Percentiles rank a stretch among this genome's conserved stretches.
Evolutionary conservation across 2,329 filamentous ascomycete genomes (phyloP).

Genomic region (Fusarium dlaminii): DNA sequence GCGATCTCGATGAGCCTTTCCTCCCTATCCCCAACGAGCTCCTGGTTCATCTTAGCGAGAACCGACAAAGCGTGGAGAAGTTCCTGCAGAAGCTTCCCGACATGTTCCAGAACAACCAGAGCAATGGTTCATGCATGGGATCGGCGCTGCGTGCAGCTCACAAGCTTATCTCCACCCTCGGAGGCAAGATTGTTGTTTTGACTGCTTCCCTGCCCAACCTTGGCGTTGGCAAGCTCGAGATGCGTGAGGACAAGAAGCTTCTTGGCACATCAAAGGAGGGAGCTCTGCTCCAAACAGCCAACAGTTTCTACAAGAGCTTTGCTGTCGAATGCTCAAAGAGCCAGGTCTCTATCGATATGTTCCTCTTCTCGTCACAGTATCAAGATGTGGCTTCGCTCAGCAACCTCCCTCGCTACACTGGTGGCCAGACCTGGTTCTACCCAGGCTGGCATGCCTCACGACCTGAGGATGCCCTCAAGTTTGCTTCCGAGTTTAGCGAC

Average conservation of each 20-base stretch:
- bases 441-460: constrained; percentile 96
- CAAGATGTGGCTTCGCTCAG: constrained; percentile 97
- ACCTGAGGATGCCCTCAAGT: constrained; percentile 96
- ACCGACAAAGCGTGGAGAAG: constrained; percentile 87
- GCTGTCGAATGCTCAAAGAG: constrained; percentile 99
- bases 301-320: constrained; percentile 99
- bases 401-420: constrained; percentile 94
- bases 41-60: constrained; percentile 87
- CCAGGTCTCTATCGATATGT: constrained; percentile 98
- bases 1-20: constrained; percentile 96
- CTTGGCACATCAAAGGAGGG: constrained; percentile 94
- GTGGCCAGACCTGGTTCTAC: constrained; percentile 98
- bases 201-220: constrained; percentile 90
- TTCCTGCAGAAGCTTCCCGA: constrained; percentile 91
- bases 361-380: constrained; percentile 94
- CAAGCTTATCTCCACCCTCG: constrained; percentile 92
- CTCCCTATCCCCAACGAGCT: constrained; percentile 92
- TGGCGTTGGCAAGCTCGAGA: constrained; percentile 88
- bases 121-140: constrained; percentile 90
- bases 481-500: constrained; percentile 95
- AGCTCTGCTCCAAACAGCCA: constrained; percentile 85
- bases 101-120: constrained; percentile 97
- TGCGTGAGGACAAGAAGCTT: constrained; percentile 96
- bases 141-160: constrained; percentile 92
- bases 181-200: constrained; percentile 93